These are phyloP conservation scores for Dendrobium catenatum DNA, from an alignment of 106 monocot species.

Conservation along the genomic window DNA sequence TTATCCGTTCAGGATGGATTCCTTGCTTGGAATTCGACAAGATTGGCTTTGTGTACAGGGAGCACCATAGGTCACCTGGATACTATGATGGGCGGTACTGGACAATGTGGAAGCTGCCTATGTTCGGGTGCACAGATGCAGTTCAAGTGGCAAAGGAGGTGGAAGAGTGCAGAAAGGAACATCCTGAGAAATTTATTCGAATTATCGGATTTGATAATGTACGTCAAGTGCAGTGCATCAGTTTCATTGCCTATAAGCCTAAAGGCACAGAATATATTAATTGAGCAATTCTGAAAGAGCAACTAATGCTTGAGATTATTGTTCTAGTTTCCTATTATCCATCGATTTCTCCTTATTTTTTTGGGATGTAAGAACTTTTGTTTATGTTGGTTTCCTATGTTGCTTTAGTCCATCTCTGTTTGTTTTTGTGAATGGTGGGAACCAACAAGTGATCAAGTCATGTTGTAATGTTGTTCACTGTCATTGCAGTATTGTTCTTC, in stretches of 20 bases:
- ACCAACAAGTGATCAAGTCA: too few species aligned
- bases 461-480: too few species aligned
- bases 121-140: constrained; percentile 60
- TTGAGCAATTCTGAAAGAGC: too few species aligned
- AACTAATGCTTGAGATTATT: too few species aligned
- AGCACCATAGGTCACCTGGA: constrained; percentile 36
- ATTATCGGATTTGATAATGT: constrained; percentile 64
- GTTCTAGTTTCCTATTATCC: too few species aligned
- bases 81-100: constrained; percentile 76
- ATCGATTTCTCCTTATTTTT: too few species aligned
- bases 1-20: constrained; percentile 35
- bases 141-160: constrained; percentile 40
- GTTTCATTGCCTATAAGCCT: constrained; percentile 56
- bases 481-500: too few species aligned
- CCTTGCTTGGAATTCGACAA: constrained; percentile 59
- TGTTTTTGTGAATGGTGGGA: too few species aligned
- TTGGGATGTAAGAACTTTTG: too few species aligned
- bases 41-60: constrained; percentile 41
- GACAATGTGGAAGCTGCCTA: constrained; percentile 77
- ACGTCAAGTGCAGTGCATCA: constrained; percentile 60
- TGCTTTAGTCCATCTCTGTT: too few species aligned
- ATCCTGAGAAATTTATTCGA: constrained; percentile 31
- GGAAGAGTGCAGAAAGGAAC: constrained; percentile 33
- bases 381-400: too few species aligned
- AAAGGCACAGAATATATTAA: too few species aligned